Base-by-base conservation (phyloP, 345 rosid genomes). In the Salix exigua region DNA sequence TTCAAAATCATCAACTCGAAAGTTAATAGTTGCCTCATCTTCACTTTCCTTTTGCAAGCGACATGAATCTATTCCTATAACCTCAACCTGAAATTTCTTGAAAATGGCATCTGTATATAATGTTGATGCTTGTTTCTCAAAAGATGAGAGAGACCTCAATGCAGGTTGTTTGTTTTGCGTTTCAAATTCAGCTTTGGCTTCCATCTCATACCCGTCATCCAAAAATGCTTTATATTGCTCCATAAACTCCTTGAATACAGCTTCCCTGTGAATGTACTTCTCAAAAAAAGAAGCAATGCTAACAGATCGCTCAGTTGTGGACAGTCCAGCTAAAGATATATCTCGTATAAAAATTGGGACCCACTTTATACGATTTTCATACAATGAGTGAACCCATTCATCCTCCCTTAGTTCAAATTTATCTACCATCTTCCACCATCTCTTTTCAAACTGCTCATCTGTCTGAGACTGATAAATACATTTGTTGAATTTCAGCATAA, bases 51-150 rank as follows among this genome's bases (percentile, higher is more conserved):
- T 76, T 70, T 42, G 78, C 70, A 84, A 48, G 75, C 48, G 83
- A 81, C 89, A 87, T 48, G 78, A 87, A 78, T 65, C 87, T 58
- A 76, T 71, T 70, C 85, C 87, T 67, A 81, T 70, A 48, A 79
- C 80, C 80, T 84, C 89, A 26, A 77, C 79, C 85, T 87, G 89
- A 77, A 87, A 84, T 66, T 80, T 80, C 85, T 84, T 82, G 73
- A 85, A 87, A 58, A 85, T 35, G 46, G 83, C 66, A 40, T 77
- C 74, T 48, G 89, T 86, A 68, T 84, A 82, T 46, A 81, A 55
- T 19, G 69, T 62, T 6, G 80, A 82, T 82, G 83, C 62, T 77
- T 87, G 87, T 68, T 83, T 81, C 85, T 84, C 89, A 55, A 81
- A 80, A 46, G 85, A 17, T 23, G 84, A 83, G 51, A 78, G 75